These are phyloP conservation scores for Fusarium metavorans DNA, from an alignment of 2,329 filamentous ascomycete genomes.

Conservation along the genomic window DNA sequence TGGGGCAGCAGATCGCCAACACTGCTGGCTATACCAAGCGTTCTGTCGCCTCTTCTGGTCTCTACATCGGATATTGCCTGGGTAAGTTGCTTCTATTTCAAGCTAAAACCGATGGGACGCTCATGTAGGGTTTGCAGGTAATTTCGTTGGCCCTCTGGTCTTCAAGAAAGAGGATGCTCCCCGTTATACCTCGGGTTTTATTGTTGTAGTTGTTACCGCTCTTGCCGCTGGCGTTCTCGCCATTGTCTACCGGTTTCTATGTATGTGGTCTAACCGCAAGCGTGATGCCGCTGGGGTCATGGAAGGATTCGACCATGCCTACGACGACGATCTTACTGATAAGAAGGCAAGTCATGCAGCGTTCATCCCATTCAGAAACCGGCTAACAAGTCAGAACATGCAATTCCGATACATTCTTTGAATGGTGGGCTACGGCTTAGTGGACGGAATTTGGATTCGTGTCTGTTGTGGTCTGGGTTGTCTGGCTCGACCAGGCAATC, in stretches of 20 bases:
- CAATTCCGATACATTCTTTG: slow-evolving; percentile 37
- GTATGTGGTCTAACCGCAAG: slow-evolving; percentile 56
- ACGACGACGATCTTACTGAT: slow-evolving; percentile 65
- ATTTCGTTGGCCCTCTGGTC: slow-evolving; percentile 58
- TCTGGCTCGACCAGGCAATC: background rate
- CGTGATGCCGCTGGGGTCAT: slow-evolving; percentile 56
- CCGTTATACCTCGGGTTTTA: slow-evolving; percentile 53
- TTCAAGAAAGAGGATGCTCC: slow-evolving; percentile 56
- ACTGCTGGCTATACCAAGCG: slow-evolving; percentile 65
- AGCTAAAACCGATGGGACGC: background rate
- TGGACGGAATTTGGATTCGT: background rate
- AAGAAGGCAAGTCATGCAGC: slow-evolving; percentile 38
- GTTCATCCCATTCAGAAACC: fast-evolving
- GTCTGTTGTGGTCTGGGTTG: background rate
- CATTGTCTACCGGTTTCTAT: slow-evolving; percentile 58
- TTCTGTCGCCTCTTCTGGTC: slow-evolving; percentile 59
- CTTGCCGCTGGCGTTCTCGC: slow-evolving; percentile 49
- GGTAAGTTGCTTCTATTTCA: slow-evolving; percentile 37
- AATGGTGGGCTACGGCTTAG: background rate
- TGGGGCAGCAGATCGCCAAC: slow-evolving; percentile 56
- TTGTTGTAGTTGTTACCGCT: slow-evolving; percentile 51
- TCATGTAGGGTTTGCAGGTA: slow-evolving; percentile 34
- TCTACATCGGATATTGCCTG: slow-evolving; percentile 65
- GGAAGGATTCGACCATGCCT: slow-evolving; percentile 65
- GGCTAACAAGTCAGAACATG: slow-evolving; percentile 22